These are phyloP conservation scores for Sphagnum tenellum DNA, from an alignment of 225 moss, liverwort and hornwort species.

Conservation along the genomic window DNA sequence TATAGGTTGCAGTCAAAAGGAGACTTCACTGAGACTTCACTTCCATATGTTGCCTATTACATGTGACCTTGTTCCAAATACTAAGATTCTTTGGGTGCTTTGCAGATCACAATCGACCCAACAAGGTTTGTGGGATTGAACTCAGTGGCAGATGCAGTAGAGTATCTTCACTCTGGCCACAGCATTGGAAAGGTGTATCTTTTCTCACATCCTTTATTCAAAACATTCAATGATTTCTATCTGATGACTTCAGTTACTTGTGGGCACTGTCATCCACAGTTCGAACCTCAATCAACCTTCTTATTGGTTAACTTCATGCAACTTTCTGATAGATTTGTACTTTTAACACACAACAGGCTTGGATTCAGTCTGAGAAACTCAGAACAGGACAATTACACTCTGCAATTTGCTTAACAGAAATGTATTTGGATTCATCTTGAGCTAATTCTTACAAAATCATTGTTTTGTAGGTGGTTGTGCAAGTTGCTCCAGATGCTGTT, in stretches of 20 bases:
- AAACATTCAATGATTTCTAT: neutral
- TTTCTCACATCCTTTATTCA: neutral
- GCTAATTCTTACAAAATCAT: too few relatives aligned
- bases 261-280: too few relatives aligned
- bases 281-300: too few relatives aligned
- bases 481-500: conserved; percentile 17
- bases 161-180: conserved; percentile 77
- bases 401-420: neutral
- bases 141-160: conserved; percentile 76
- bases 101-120: conserved; percentile 69
- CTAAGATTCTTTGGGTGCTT: neutral
- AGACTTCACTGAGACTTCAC: too few relatives aligned
- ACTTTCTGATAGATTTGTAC: too few relatives aligned
- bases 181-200: conserved; percentile 77
- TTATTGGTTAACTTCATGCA: too few relatives aligned
- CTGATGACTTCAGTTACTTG: too few relatives aligned
- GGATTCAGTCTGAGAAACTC: too few relatives aligned
- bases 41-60: too few relatives aligned
- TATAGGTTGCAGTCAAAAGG: too few relatives aligned
- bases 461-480: conserved; percentile 38
- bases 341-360: neutral
- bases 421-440: neutral
- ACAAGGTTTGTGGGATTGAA: conserved; percentile 66
- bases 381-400: too few relatives aligned
- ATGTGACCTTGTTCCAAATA: too few relatives aligned